Base-by-base conservation (phyloP, 345 rosid species). In the Linum trigynum region DNA sequence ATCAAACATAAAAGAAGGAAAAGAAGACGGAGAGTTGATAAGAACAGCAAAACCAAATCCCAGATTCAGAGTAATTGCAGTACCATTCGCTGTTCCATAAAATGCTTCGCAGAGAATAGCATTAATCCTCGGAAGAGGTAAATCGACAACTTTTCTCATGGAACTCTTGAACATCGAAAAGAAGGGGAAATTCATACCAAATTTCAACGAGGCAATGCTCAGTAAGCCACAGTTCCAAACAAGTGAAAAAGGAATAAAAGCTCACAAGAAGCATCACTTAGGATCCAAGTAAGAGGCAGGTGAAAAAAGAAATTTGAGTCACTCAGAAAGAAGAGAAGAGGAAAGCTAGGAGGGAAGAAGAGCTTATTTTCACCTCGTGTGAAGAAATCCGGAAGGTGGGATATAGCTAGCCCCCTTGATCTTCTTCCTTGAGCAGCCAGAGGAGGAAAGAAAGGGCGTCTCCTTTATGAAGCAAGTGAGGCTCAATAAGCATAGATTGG, bases 201-300 rank as follows among this genome's bases (percentile, higher is more conserved):
- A 57, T 55, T 43, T 57, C 14, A 57, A 58, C 55, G 48, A 61
- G 66, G 59, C 17, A 67, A 45, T n/a, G 38, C 37, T 39, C 39
- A 70, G 39, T 14, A 16, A 43, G 66, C n/a, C 57, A 40, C 36
- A 50, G 55, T 16, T 17, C 39, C 63, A 64, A 72, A 9, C 16
- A 69, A 48, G 53, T 17, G 67, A 69, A 69, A 48, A 48, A 48
- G 14, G 14, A 48, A 7, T 10, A 79, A 65, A 65, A 65, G 69
- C 50, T 57, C 39, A 39, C 36, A 39, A 59, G 72, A 70, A 76
- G 95, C 82, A 92, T 87, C 95, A 77, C 89, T 86, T 85, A 68
- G 66, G 79, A 82, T 76, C 77, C 77, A 89, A 89, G 95, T 67
- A 85, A 86, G 76, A 76, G 76, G 74, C 66, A 74, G 75, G 73